phyloP scores from a whole-genome alignment of 192 early-diverging fungal genomes.

The Rhizophlyctis rosea region DNA sequence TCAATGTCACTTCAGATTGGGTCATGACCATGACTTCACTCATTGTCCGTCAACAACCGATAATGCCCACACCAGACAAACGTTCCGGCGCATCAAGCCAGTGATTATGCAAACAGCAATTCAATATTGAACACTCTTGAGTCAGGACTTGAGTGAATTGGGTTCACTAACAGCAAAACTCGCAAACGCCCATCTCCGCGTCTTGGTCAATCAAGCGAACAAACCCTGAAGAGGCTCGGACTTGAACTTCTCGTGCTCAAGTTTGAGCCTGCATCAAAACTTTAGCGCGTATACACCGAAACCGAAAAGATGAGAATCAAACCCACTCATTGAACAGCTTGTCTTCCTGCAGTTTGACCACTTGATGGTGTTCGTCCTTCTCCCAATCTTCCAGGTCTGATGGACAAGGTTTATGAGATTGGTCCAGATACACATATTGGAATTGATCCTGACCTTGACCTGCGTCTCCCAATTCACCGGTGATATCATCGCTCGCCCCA shows the following conservation, averaged over 20 bases:
- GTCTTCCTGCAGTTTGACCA: slow-evolving; percentile 23
- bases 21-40: too few relatives aligned
- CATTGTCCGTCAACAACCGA: too few relatives aligned
- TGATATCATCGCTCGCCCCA: slow-evolving; percentile 36
- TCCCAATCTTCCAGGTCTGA: slow-evolving; percentile 25
- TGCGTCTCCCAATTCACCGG: slow-evolving; percentile 30
- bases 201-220: slow-evolving; percentile 24
- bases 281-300: neutral
- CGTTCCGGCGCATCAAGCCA: too few relatives aligned
- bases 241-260: slow-evolving; percentile 21
- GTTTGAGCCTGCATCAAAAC: neutral
- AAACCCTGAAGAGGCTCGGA: slow-evolving; percentile 16
- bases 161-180: neutral
- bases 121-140: neutral
- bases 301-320: neutral
- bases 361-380: slow-evolving; percentile 29
- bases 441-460: slow-evolving; percentile 14
- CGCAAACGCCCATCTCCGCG: neutral
- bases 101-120: neutral
- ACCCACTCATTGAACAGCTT: slow-evolving; percentile 31
- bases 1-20: too few relatives aligned
- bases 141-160: neutral
- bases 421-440: neutral
- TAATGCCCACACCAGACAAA: too few relatives aligned
- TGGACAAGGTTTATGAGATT: neutral